phyloP scores from a whole-genome alignment of 768 basidiomycete species.

The Hypholoma sublateritium region DNA sequence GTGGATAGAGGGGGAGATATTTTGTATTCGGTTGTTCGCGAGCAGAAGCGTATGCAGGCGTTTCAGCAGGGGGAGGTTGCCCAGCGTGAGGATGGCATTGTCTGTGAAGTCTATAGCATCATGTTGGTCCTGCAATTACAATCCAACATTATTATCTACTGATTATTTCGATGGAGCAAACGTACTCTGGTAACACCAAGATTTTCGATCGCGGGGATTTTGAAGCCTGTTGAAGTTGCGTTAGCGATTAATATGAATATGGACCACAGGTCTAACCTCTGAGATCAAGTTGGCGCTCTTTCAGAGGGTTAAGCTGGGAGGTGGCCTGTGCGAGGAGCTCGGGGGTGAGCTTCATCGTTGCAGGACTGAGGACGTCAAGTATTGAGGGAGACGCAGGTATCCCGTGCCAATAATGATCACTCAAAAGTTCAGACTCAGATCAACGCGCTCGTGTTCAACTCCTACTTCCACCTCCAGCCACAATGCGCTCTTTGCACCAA shows the following conservation, averaged over 20 bases:
- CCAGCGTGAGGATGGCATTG: constrained; percentile 79
- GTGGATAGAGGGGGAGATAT: constrained; percentile 79
- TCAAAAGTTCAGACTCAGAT: constrained; percentile 42
- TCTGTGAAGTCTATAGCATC: constrained; percentile 94
- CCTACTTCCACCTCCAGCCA: constrained; percentile 4
- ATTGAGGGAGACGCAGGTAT: constrained; percentile 10
- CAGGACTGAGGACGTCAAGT: constrained; percentile 14
- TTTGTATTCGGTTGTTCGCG: constrained; percentile 86
- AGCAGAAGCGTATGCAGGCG: constrained; percentile 82
- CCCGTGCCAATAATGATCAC: constrained; percentile 21
- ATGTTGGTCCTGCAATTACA: constrained; percentile 71
- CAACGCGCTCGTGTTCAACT: constrained; percentile 26
- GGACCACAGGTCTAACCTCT: constrained; percentile 54
- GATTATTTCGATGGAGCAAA: constrained; percentile 10
- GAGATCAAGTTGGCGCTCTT: constrained; percentile 90
- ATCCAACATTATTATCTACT: too few species aligned
- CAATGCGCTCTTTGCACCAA: constrained; percentile 71
- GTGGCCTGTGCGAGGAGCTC: constrained; percentile 84
- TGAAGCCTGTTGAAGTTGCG: constrained; percentile 62
- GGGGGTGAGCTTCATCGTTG: constrained; percentile 87
- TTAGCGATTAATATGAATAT: constrained; percentile 19
- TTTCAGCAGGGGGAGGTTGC: constrained; percentile 85
- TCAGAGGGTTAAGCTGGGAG: constrained; percentile 78
- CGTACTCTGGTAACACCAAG: constrained; percentile 86
- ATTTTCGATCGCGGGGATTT: constrained; percentile 96